Conservation (phyloP, 345 rosid genomes). For the Melaleuca quinquenervia region DNA sequence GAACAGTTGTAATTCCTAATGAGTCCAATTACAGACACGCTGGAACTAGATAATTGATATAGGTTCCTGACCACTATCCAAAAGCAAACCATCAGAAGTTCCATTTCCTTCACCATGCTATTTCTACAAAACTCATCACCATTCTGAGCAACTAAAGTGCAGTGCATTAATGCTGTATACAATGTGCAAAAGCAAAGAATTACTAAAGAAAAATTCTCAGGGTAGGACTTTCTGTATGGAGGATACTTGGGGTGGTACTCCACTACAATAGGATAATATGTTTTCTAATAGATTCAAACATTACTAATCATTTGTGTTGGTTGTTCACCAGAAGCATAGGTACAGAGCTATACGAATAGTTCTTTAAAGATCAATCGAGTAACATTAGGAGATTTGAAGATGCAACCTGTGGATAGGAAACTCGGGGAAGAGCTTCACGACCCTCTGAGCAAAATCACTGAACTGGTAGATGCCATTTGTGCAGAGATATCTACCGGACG, state of each 20-base stretch:
- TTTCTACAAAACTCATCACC: neutral
- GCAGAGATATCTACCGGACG: conserved; percentile 71
- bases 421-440: conserved; percentile 56
- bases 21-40: neutral
- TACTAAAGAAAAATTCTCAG: neutral
- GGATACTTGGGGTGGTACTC: neutral
- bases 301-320: neutral
- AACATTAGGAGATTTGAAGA: neutral
- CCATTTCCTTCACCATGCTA: neutral
- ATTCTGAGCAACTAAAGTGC: neutral
- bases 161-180: neutral
- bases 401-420: conserved; percentile 51
- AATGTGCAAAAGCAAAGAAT: neutral
- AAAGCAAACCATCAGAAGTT: neutral
- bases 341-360: neutral
- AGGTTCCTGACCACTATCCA: neutral
- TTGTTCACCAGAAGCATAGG: neutral
- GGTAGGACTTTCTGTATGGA: neutral
- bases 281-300: neutral
- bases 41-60: neutral
- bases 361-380: neutral
- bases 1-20: neutral
- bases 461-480: conserved; percentile 74
- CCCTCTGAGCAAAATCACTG: conserved; percentile 49
- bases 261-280: neutral